Evolutionary conservation across 495 filamentous ascomycete species (phyloP).

Genomic region (Penicillium psychrofluorescens): DNA sequence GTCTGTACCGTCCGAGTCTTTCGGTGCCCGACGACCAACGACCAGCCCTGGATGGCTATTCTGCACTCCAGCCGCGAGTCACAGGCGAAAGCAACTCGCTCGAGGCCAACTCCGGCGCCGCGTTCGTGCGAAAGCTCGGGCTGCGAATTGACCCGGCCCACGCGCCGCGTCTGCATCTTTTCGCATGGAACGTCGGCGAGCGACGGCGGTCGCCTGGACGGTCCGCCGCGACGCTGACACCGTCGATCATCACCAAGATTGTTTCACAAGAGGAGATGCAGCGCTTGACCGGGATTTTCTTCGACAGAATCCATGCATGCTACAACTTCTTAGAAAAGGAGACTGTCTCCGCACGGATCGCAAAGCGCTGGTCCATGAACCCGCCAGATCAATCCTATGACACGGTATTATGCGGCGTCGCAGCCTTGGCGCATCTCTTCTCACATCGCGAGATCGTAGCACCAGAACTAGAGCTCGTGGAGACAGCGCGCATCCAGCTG

Average conservation of each 20-base stretch:
- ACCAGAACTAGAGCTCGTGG: constrained; percentile 29
- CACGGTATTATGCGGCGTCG: constrained; percentile 39
- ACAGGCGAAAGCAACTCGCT: constrained; percentile 16
- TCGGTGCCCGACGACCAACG: constrained; percentile 9
- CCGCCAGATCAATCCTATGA: constrained; percentile 29
- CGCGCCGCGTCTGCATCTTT: constrained; percentile 46
- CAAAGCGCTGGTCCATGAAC: constrained; percentile 28
- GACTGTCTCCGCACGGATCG: constrained; percentile 20
- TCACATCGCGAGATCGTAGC: constrained; percentile 24
- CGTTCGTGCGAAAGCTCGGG: constrained; percentile 47
- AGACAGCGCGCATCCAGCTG: constrained; percentile 35
- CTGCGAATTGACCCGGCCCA: constrained; percentile 41
- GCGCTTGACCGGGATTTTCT: constrained; percentile 33
- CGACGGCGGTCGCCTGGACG: constrained; percentile 18
- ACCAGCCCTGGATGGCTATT: constrained; percentile 8
- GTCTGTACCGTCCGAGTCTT: constrained; percentile 4
- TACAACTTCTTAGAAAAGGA: constrained; percentile 44
- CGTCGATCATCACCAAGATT: constrained; percentile 24
- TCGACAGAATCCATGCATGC: constrained; percentile 41
- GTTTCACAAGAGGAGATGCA: constrained; percentile 37
- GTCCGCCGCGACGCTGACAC: neutral
- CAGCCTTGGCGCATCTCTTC: constrained; percentile 42
- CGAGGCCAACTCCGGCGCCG: constrained; percentile 48
- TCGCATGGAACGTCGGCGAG: constrained; percentile 49
- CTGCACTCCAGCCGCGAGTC: too few relatives aligned